Percentiles rank a stretch among this genome's conserved stretches.
Evolutionary conservation across 73 alveolate species (phyloP).

Genomic region (Paramecium caudatum): DNA sequence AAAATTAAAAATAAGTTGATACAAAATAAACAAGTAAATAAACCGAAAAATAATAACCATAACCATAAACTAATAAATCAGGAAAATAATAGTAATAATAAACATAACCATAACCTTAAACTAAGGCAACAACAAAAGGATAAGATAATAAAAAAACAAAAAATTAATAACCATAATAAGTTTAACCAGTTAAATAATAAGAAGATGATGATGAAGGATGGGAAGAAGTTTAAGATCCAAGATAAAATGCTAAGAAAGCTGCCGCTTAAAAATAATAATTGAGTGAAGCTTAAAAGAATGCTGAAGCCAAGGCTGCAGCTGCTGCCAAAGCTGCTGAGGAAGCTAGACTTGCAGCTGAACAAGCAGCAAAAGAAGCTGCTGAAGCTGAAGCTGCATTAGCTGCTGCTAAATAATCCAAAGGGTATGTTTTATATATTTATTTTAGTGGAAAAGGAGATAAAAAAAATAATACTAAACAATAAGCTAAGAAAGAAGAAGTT

Average conservation of each 20-base stretch:
- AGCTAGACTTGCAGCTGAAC: slow-evolving; percentile 32
- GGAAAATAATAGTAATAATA: slow-evolving; percentile 24
- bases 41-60: background rate
- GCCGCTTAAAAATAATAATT: background rate
- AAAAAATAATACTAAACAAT: slow-evolving; percentile 12
- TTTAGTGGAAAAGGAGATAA: background rate
- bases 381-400: slow-evolving; percentile 30
- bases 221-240: slow-evolving; percentile 40
- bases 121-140: background rate
- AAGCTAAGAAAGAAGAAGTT: background rate
- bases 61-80: no score
- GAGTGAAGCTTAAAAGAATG: background rate
- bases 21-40: background rate
- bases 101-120: background rate
- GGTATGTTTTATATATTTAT: background rate
- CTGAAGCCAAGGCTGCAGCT: slow-evolving; percentile 46
- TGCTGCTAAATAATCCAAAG: slow-evolving; percentile 34
- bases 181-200: background rate
- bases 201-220: slow-evolving; percentile 62
- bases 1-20: background rate
- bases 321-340: slow-evolving; percentile 31
- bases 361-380: background rate
- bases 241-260: slow-evolving; percentile 53
- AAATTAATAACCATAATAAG: slow-evolving; percentile 19
- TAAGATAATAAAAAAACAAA: slow-evolving; percentile 15